Conservation (phyloP, 2,329 filamentous ascomycete species). For the Paraconiothyrium brasiliense region DNA sequence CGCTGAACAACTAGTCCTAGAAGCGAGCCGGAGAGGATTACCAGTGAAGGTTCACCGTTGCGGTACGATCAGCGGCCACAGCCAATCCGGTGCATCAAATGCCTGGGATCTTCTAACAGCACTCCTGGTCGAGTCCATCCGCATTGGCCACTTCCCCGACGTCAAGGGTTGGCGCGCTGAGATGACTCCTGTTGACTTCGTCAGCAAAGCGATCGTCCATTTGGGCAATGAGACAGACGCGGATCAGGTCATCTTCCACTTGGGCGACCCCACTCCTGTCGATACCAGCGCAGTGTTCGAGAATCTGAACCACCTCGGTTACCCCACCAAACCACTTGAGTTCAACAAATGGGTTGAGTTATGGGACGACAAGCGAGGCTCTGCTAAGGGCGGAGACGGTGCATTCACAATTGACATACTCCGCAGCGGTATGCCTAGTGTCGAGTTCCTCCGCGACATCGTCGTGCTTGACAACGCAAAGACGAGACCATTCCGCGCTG, state of each 20-base stretch:
- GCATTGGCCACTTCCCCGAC: slow-evolving; percentile 74
- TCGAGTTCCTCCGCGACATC: slow-evolving; percentile 74
- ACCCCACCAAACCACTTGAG: slow-evolving; percentile 70
- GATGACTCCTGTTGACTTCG: slow-evolving; percentile 86
- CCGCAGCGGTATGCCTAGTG: slow-evolving; percentile 80
- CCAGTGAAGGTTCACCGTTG: slow-evolving; percentile 76
- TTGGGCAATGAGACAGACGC: slow-evolving; percentile 71
- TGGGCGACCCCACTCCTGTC: slow-evolving; percentile 77
- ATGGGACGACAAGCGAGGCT: slow-evolving; percentile 76
- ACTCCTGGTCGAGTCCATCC: slow-evolving; percentile 78
- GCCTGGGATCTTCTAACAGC: slow-evolving; percentile 81
- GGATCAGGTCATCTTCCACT: slow-evolving; percentile 74
- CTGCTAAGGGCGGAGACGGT: slow-evolving; percentile 71
- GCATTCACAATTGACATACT: slow-evolving; percentile 82
- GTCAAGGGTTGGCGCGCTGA: slow-evolving; percentile 80
- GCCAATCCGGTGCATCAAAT: slow-evolving; percentile 76
- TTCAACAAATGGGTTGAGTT: slow-evolving; percentile 80
- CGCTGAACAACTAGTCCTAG: slow-evolving; percentile 76
- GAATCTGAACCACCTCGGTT: slow-evolving; percentile 72
- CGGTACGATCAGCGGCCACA: slow-evolving; percentile 82
- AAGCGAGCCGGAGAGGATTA: slow-evolving; percentile 73
- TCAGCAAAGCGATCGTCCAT: slow-evolving; percentile 76
- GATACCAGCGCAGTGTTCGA: slow-evolving; percentile 73
- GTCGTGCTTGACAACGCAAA: slow-evolving; percentile 77
- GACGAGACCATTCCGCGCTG: slow-evolving; percentile 68